phyloP scores from a whole-genome alignment of 306 rosid genomes.

The Malus asiatica region DNA sequence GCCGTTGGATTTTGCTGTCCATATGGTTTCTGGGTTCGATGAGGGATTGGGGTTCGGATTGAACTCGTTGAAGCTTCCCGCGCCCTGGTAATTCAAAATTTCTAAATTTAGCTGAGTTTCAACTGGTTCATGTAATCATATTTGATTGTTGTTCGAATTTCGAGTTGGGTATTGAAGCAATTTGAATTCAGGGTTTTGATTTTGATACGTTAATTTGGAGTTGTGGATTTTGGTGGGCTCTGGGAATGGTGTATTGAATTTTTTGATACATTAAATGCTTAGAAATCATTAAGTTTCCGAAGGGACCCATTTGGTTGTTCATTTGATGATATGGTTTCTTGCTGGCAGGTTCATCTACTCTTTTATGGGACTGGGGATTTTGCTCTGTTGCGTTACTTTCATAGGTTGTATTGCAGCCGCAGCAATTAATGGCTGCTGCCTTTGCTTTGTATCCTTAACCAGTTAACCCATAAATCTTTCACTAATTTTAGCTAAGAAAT shows the following conservation, averaged over 20 bases:
- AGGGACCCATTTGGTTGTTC: not conserved
- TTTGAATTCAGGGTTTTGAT: not conserved
- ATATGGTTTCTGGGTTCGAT: slow-evolving; percentile 28
- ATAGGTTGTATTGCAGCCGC: slow-evolving; percentile 90
- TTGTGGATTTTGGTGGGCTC: not conserved
- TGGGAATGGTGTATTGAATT: not conserved
- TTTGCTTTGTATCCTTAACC: slow-evolving; percentile 83
- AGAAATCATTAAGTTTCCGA: not conserved
- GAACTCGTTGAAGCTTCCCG: slow-evolving; percentile 51
- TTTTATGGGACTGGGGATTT: slow-evolving; percentile 76
- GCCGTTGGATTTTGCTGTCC: slow-evolving; percentile 21
- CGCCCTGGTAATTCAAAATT: slow-evolving; percentile 54
- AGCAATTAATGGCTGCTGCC: slow-evolving; percentile 72
- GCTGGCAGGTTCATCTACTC: slow-evolving; percentile 82
- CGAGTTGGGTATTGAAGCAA: not conserved
- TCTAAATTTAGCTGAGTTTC: not conserved
- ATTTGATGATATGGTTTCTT: slow-evolving; percentile 4
- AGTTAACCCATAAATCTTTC: not conserved
- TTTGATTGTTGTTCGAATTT: not conserved
- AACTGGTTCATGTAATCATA: not conserved
- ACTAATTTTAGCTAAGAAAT: slow-evolving; percentile 8
- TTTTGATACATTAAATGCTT: not conserved
- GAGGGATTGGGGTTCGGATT: slow-evolving; percentile 22
- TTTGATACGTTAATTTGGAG: not conserved
- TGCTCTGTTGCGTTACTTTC: slow-evolving; percentile 60